A percentile compares a stretch with the other conserved stretches of the same genome.
These are phyloP conservation scores for Gossypium anomalum DNA, from an alignment of 345 rosid species.

Conservation along the genomic window DNA sequence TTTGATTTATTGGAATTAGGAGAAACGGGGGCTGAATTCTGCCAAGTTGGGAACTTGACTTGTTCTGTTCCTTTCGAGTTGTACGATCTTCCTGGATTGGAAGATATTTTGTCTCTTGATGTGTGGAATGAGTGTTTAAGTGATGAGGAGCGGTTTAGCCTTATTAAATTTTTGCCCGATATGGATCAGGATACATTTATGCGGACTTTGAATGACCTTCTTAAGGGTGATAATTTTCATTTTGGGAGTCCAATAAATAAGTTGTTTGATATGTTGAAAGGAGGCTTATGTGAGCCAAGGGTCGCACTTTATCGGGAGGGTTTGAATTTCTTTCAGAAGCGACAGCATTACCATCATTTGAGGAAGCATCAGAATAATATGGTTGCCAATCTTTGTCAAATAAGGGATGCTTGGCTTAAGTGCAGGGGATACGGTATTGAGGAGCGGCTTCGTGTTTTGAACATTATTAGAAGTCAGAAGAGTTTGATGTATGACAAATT, in stretches of 20 bases:
- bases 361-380: slow-evolving; percentile 79
- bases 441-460: slow-evolving; percentile 87
- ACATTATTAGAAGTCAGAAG: slow-evolving; percentile 79
- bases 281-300: slow-evolving; percentile 93
- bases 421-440: slow-evolving; percentile 79
- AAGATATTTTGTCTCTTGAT: slow-evolving; percentile 77
- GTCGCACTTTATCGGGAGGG: slow-evolving; percentile 89
- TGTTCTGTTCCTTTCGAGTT: slow-evolving; percentile 85
- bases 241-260: slow-evolving; percentile 81
- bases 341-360: slow-evolving; percentile 74
- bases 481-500: slow-evolving; percentile 67
- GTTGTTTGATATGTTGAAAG: slow-evolving; percentile 84
- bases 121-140: slow-evolving; percentile 86
- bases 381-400: slow-evolving; percentile 77
- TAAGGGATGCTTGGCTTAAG: slow-evolving; percentile 81
- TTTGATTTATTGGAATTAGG: slow-evolving; percentile 93
- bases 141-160: slow-evolving; percentile 76
- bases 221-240: slow-evolving; percentile 70
- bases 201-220: slow-evolving; percentile 69
- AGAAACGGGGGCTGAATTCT: slow-evolving; percentile 84
- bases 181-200: slow-evolving; percentile 69
- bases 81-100: slow-evolving; percentile 73
- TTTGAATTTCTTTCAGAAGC: slow-evolving; percentile 53
- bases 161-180: slow-evolving; percentile 70
- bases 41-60: slow-evolving; percentile 74